phyloP scores from a whole-genome alignment of 805 yeast genomes.

The Nakazawaea siamensis region DNA sequence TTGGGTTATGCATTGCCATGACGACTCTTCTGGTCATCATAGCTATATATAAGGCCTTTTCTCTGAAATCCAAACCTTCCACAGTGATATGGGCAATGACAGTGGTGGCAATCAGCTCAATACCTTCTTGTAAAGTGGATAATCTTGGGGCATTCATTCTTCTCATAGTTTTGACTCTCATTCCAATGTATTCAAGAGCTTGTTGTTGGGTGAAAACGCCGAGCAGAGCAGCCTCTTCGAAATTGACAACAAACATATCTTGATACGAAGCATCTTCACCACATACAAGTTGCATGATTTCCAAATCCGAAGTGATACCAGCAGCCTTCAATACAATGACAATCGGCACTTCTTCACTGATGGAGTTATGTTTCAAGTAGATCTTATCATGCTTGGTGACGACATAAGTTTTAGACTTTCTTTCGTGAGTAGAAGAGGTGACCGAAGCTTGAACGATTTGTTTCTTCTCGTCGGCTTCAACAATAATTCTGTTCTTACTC shows the following conservation, averaged over 20 bases:
- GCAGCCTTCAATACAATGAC: conserved; percentile 91
- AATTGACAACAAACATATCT: conserved; percentile 85
- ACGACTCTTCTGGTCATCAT: conserved; percentile 95
- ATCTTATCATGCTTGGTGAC: conserved; percentile 85
- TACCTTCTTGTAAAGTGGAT: conserved; percentile 82
- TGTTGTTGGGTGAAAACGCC: conserved; percentile 89
- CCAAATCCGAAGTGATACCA: conserved; percentile 86
- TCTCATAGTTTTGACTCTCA: conserved; percentile 87
- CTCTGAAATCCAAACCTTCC: conserved; percentile 74
- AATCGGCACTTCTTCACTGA: conserved; percentile 91
- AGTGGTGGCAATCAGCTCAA: conserved; percentile 93
- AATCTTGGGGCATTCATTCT: conserved; percentile 78
- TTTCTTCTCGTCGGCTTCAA: conserved; percentile 94
- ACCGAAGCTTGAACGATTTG: conserved; percentile 95
- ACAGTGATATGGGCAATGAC: conserved; percentile 93
- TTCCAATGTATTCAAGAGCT: conserved; percentile 86
- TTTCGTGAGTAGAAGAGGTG: conserved; percentile 95
- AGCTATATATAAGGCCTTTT: conserved; percentile 89
- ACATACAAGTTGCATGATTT: conserved; percentile 89
- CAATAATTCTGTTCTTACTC: conserved; percentile 94
- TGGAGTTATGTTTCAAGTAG: conserved; percentile 90
- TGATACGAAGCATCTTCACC: conserved; percentile 85
- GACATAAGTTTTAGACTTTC: conserved; percentile 95
- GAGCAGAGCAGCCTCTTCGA: conserved; percentile 85
- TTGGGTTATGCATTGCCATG: conserved; percentile 91